phyloP scores from a whole-genome alignment of 2,329 filamentous ascomycete genomes.

The Verticillium dahliae region DNA sequence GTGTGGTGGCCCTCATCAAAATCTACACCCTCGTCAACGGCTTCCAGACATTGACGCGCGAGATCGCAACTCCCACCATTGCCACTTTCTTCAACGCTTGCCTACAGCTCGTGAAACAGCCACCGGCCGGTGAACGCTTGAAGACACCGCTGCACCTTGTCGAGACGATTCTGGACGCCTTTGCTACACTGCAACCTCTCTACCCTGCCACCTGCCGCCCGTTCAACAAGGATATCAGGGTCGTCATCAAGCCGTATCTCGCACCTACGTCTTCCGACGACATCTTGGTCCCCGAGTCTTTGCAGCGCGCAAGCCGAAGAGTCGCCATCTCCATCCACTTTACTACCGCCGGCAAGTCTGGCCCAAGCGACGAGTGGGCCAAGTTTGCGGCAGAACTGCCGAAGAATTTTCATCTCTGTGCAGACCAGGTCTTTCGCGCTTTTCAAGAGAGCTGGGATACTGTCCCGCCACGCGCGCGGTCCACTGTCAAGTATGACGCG shows the following conservation, averaged over 20 bases:
- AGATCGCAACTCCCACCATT: constrained; percentile 80
- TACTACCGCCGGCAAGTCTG: constrained; percentile 78
- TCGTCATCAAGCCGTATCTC: constrained; percentile 52
- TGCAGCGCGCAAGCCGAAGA: constrained; percentile 53
- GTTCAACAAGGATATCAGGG: constrained; percentile 61
- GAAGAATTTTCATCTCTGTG: constrained; percentile 59
- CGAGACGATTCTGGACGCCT: constrained; percentile 64
- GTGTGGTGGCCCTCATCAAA: constrained; percentile 69
- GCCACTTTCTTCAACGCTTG: constrained; percentile 68
- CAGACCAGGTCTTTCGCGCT: constrained; percentile 71
- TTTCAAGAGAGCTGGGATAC: constrained; percentile 80
- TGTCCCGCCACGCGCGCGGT: constrained; percentile 39
- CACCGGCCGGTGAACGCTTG: constrained; percentile 27
- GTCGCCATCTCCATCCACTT: constrained; percentile 68
- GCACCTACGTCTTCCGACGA: constrained; percentile 55
- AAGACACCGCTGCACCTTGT: constrained; percentile 43
- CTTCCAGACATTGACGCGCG: constrained; percentile 75
- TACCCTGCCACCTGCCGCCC: constrained; percentile 81
- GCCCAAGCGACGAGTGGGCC: constrained; percentile 71
- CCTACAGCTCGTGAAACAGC: constrained; percentile 55
- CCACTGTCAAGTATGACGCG: constrained; percentile 35
- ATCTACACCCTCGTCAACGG: constrained; percentile 79
- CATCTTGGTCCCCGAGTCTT: constrained; percentile 38
- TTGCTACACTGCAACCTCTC: constrained; percentile 66
- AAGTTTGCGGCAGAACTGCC: constrained; percentile 58